phyloP scores from a whole-genome alignment of 495 filamentous ascomycete genomes.

The Alectoria sarmentosa region DNA sequence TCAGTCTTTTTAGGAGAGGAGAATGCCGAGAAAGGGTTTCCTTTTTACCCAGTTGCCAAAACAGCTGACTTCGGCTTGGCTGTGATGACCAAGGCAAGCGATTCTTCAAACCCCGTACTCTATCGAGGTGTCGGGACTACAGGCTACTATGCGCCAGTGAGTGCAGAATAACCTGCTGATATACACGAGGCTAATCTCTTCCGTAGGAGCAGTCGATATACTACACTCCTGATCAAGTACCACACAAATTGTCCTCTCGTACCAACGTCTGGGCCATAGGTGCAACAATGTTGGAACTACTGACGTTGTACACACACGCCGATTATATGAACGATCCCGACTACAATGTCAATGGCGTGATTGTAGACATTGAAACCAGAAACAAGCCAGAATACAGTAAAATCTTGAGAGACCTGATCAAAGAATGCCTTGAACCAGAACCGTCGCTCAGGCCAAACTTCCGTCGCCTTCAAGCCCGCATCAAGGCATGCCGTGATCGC shows the following conservation, averaged over 20 bases:
- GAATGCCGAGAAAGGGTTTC: not conserved
- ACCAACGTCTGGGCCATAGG: slow-evolving; percentile 1
- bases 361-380: not conserved
- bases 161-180: not conserved
- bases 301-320: not conserved
- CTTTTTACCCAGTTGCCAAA: not conserved
- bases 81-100: not conserved
- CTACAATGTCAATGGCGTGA: not conserved
- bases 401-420: not conserved
- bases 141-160: not conserved
- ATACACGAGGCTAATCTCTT: not conserved
- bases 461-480: not conserved
- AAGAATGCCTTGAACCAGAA: not conserved
- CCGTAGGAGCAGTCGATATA: not conserved
- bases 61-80: not conserved
- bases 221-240: not conserved
- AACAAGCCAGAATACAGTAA: not conserved
- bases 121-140: not conserved
- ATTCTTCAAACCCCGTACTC: not conserved
- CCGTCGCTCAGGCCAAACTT: not conserved
- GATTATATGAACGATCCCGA: not conserved
- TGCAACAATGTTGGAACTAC: not conserved
- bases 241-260: not conserved
- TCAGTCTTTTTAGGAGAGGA: not conserved
- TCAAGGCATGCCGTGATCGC: not conserved